These are phyloP conservation scores for Diplocarpon rosae DNA, from an alignment of 2,329 filamentous ascomycete genomes.

Conservation along the genomic window DNA sequence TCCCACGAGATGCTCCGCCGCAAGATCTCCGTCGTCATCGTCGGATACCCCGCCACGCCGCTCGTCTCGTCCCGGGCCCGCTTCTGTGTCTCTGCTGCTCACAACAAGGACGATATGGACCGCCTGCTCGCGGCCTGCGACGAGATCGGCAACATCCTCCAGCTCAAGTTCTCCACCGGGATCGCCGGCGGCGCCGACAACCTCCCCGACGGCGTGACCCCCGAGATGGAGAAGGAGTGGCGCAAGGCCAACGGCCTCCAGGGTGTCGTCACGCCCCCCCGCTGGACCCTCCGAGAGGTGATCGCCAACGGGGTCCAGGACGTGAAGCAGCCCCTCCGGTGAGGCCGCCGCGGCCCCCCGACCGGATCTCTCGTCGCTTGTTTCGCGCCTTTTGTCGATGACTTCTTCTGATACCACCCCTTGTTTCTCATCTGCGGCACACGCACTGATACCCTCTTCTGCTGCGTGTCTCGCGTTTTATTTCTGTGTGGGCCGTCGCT, in stretches of 20 bases:
- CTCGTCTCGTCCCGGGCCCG: conserved; percentile 88
- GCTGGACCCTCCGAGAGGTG: conserved; percentile 63
- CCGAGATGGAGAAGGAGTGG: conserved; percentile 63
- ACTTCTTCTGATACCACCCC: too few relatives aligned
- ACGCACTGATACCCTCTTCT: too few relatives aligned
- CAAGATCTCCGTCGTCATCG: conserved; percentile 94
- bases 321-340: conserved; percentile 51
- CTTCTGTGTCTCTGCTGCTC: conserved; percentile 90
- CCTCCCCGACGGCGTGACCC: conserved; percentile 57
- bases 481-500: too few relatives aligned
- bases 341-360: conserved; percentile 18
- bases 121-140: conserved; percentile 81
- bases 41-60: conserved; percentile 93
- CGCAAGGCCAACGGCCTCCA: conserved; percentile 43
- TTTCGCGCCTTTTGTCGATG: too few relatives aligned
- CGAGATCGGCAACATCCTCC: conserved; percentile 81
- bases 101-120: conserved; percentile 98
- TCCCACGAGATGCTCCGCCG: conserved; percentile 97
- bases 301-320: conserved; percentile 59
- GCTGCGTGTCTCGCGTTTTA: too few relatives aligned
- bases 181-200: conserved; percentile 79
- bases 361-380: too few relatives aligned
- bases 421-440: too few relatives aligned
- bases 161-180: conserved; percentile 95
- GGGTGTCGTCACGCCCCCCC: conserved; percentile 42